Conservation (phyloP, 2,329 filamentous ascomycete genomes). For the Biscogniauxia sp. region DNA sequence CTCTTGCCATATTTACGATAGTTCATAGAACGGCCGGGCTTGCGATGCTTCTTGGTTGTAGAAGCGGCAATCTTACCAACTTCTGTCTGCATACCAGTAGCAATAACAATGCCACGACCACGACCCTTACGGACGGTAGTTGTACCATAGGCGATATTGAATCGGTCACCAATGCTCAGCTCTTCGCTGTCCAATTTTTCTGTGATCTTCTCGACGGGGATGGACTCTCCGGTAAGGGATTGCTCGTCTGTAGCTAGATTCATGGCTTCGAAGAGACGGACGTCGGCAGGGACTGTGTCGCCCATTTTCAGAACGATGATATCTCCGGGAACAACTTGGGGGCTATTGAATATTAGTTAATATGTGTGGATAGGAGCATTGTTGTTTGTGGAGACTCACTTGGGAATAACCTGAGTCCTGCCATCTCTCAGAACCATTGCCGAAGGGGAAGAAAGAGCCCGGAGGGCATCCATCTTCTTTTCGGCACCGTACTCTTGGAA, state of each 20-base stretch:
- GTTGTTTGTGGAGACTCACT: constrained; percentile 42
- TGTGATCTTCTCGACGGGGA: constrained; percentile 66
- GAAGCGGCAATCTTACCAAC: constrained; percentile 67
- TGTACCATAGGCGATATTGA: constrained; percentile 74
- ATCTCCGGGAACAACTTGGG: constrained; percentile 69
- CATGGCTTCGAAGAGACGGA: constrained; percentile 69
- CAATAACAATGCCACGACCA: constrained; percentile 68
- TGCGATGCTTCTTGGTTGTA: constrained; percentile 50
- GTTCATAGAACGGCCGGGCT: constrained; percentile 54
- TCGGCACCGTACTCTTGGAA: constrained; percentile 64
- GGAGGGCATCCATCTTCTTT: constrained; percentile 64
- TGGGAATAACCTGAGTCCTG: constrained; percentile 54
- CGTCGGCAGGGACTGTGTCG: constrained; percentile 71
- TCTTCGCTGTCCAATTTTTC: constrained; percentile 52
- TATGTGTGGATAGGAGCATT: background rate
- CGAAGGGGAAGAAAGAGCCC: constrained; percentile 61
- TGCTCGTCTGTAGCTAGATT: constrained; percentile 79
- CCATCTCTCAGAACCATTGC: constrained; percentile 61
- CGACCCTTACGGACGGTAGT: constrained; percentile 72
- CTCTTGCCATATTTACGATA: constrained; percentile 52
- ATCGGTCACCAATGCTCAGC: constrained; percentile 66
- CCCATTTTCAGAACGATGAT: constrained; percentile 66
- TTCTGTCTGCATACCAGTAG: constrained; percentile 70
- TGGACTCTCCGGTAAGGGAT: constrained; percentile 72
- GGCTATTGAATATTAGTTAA: constrained; percentile 37